Base-by-base conservation (phyloP, 148 eudicot genomes). In the Rhododendron mucronatum region DNA sequence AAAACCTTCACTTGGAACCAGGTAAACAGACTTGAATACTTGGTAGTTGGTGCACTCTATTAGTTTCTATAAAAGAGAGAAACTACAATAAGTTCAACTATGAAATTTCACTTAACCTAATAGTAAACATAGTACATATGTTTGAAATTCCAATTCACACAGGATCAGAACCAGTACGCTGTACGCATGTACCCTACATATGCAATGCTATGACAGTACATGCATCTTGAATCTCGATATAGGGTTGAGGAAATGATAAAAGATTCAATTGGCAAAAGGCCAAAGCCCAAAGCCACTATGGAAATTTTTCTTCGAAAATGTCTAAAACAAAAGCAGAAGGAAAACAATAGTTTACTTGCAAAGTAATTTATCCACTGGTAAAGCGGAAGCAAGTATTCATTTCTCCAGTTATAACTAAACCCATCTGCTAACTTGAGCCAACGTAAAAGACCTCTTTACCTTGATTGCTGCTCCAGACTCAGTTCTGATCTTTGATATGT, bases 401-500 rank as follows among this genome's bases (percentile, higher is more conserved):
- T 53, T 80, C 51, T 33, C 74, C 50, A 33, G 30, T 74, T 7
- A 16, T 33, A 15, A 28, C 26, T 77, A 21, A 14, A 84, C 35
- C 48, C 81, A 78, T 5, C 71, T 2, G 28, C 28, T 8, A 76
- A 44, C 14, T 59, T 41, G 23, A 41, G 78, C 61, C 48, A 80
- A 21, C 35, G 15, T 37, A 48, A 51, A 86, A 39, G n/a, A 82
- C 21, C 61, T 9, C 33, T 78, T 84, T 80, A 96, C 99, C 95
- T 96, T 96, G 69, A 96, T 93, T 90, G 91, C 91, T 33, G 99
- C 99, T 84, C 99, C 99, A 84, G 99, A 93, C 88, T 96, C 99
- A 10, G 69, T 92, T 90, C 99, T 90, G 86, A 96, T 96, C 88
- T 96, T 91, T 67, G 93, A 92, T 45, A 96, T 95, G 89, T 96